These are phyloP conservation scores for Shiraia bambusicola DNA, from an alignment of 2,329 filamentous ascomycete genomes.

Conservation along the genomic window DNA sequence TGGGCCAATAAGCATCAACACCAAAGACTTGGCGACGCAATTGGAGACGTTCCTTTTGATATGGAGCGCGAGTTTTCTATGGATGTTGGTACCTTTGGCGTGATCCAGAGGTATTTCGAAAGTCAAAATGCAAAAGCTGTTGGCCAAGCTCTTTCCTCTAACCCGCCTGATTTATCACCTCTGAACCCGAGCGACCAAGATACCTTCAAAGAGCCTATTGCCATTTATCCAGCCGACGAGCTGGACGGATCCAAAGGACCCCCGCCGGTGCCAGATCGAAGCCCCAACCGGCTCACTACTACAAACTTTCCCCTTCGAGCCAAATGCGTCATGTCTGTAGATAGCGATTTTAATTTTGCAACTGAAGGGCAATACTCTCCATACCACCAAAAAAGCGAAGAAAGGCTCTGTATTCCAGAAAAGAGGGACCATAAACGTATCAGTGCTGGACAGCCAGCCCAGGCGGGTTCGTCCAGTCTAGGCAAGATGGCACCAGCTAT, in stretches of 20 bases:
- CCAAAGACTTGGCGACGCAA: conserved; percentile 20
- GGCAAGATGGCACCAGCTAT: conserved; percentile 37
- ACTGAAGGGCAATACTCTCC: conserved; percentile 27
- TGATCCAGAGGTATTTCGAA: conserved; percentile 36
- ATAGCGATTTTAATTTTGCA: conserved; percentile 27
- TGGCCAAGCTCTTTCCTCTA: conserved; percentile 14
- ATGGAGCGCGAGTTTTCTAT: conserved; percentile 24
- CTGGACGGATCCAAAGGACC: conserved; percentile 13
- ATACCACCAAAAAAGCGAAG: conserved; percentile 19
- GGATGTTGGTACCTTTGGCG: conserved; percentile 28
- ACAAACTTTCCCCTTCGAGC: conserved; percentile 16
- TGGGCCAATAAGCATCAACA: conserved; percentile 29
- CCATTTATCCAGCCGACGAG: conserved; percentile 20
- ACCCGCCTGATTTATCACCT: conserved; percentile 12
- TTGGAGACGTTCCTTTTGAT: conserved; percentile 23
- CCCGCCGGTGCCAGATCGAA: conserved; percentile 26
- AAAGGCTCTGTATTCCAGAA: conserved; percentile 12
- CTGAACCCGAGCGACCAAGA: conserved; percentile 7
- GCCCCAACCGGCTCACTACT: conserved; percentile 25
- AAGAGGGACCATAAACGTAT: conserved; percentile 7
- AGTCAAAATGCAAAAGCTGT: conserved; percentile 18
- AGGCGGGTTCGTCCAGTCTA: conserved; percentile 19
- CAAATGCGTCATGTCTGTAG: conserved; percentile 14
- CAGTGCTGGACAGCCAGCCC: conserved; percentile 16
- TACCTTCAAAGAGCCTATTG: conserved; percentile 10